Evolutionary conservation across 306 rosid species (phyloP).

Genomic region (Vigna nakashimae): DNA sequence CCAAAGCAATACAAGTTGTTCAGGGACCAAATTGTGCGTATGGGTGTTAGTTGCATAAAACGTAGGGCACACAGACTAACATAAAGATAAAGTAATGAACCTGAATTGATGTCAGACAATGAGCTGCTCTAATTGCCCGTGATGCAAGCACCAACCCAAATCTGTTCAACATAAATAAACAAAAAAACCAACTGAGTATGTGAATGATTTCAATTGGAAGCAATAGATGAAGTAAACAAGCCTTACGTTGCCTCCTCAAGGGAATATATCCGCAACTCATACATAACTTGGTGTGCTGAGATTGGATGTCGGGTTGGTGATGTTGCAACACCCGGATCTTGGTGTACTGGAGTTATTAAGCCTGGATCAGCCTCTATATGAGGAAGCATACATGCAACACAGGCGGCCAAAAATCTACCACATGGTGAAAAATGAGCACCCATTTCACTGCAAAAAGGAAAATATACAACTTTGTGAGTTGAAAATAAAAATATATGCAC

Average conservation of each 20-base stretch:
- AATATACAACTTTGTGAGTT: conserved; percentile 45
- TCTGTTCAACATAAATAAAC: conserved; percentile 52
- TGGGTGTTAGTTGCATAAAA: not conserved
- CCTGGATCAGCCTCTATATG: conserved; percentile 88
- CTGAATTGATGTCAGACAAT: conserved; percentile 97
- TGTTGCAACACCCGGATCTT: conserved; percentile 74
- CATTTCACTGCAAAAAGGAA: conserved; percentile 95
- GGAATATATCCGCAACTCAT: conserved; percentile 95
- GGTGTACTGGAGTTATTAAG: conserved; percentile 67
- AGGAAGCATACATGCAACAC: conserved; percentile 97
- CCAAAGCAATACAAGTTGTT: not conserved
- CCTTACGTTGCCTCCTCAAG: conserved; percentile 91
- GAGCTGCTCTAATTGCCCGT: conserved; percentile 95
- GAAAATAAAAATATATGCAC: conserved; percentile 4
- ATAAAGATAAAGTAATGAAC: conserved; percentile 50
- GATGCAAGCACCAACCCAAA: conserved; percentile 92
- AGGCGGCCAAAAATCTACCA: conserved; percentile 96
- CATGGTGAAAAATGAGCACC: conserved; percentile 99
- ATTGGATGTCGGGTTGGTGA: conserved; percentile 98
- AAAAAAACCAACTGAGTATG: not conserved
- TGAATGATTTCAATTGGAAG: conserved; percentile 39
- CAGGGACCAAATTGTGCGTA: not conserved
- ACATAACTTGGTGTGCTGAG: conserved; percentile 89
- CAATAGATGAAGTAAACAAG: conserved; percentile 29
- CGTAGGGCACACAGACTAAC: not conserved